These are phyloP conservation scores for Blastobotrys robertii DNA, from an alignment of 805 yeast species.

Conservation along the genomic window DNA sequence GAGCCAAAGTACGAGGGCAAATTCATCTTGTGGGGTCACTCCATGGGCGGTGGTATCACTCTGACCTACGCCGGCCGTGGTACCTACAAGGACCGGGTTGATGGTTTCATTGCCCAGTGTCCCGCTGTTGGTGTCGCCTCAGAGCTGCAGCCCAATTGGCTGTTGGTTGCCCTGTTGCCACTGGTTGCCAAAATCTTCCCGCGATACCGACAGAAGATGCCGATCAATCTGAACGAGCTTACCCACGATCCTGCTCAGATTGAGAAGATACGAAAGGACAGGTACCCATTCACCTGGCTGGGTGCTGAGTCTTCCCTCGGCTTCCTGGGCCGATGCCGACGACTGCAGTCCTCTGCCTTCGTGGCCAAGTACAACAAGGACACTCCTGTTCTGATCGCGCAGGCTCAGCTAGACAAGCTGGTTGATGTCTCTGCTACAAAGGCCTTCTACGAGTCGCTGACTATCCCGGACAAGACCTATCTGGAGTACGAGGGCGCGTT, in stretches of 20 bases:
- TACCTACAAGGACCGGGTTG: constrained; percentile 21
- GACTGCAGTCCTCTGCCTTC: constrained; percentile 22
- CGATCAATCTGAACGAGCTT: constrained; percentile 18
- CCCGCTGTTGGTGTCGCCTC: constrained; percentile 25
- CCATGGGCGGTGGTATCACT: constrained; percentile 32
- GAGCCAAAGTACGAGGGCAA: constrained; percentile 16
- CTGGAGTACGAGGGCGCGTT: constrained; percentile 14
- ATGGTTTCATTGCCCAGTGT: constrained; percentile 26
- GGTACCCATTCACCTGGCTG: constrained; percentile 19
- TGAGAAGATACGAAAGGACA: constrained; percentile 19
- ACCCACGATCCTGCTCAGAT: constrained; percentile 22
- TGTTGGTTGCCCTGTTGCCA: constrained; percentile 20
- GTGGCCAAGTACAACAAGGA: constrained; percentile 21
- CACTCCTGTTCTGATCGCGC: constrained; percentile 27
- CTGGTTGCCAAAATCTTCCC: constrained; percentile 23
- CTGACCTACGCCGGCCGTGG: constrained; percentile 30
- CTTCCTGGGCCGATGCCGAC: constrained; percentile 27
- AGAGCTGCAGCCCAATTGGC: constrained; percentile 16
- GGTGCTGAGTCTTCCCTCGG: constrained; percentile 26
- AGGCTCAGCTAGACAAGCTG: constrained; percentile 24
- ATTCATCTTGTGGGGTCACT: constrained; percentile 28
- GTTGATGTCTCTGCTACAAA: constrained; percentile 11
- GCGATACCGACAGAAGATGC: constrained; percentile 15
- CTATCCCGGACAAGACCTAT: constrained; percentile 16
- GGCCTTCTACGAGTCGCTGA: constrained; percentile 15